These are phyloP conservation scores for Insectozyma bohioensis DNA, from an alignment of 1,139 yeast species.

Conservation along the genomic window DNA sequence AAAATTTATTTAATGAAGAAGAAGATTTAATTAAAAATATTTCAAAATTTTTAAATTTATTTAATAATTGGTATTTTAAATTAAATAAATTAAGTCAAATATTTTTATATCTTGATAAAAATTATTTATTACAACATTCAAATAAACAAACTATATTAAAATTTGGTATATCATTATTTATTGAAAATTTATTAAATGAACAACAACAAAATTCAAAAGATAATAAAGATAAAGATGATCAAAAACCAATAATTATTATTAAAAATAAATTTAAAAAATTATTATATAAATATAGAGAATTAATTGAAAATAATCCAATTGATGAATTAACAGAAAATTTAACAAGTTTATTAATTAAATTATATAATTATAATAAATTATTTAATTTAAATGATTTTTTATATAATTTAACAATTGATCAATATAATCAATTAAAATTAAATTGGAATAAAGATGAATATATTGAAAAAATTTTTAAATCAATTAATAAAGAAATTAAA, in stretches of 20 bases:
- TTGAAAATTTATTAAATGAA: constrained; percentile 18
- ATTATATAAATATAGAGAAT: no score
- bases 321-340: no score
- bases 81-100: constrained; percentile 27
- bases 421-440: constrained; percentile 18
- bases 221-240: no score
- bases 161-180: constrained; percentile 23
- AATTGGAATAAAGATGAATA: constrained; percentile 22
- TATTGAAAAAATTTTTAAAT: constrained; percentile 16
- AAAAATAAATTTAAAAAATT: no score
- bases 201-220: neutral
- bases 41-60: constrained; percentile 18
- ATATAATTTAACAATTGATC: constrained; percentile 17
- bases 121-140: constrained; percentile 34
- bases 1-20: constrained; percentile 4
- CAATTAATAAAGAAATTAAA: constrained; percentile 20
- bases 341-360: neutral
- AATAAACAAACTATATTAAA: constrained; percentile 26
- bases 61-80: constrained; percentile 26
- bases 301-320: no score
- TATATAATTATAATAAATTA: no score
- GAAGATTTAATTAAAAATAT: constrained; percentile 4
- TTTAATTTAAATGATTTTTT: no score
- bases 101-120: constrained; percentile 37
- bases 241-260: no score